These are phyloP conservation scores for Lachnellula suecica DNA, from an alignment of 2,329 filamentous ascomycete species.

Conservation along the genomic window DNA sequence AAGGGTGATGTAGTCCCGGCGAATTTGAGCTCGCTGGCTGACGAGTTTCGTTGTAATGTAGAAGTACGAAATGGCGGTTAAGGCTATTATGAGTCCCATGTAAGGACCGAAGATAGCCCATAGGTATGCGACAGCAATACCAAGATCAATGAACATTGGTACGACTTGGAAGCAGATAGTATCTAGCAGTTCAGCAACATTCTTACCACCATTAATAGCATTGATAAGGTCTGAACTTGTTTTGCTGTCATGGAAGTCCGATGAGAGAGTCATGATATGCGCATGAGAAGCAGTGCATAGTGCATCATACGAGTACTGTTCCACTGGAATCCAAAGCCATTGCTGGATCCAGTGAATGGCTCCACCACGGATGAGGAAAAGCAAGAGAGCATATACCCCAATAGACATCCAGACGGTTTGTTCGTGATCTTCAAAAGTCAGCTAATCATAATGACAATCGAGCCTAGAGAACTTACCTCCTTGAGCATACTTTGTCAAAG, in stretches of 20 bases:
- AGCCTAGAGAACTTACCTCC: slow-evolving; percentile 18
- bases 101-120: slow-evolving; percentile 63
- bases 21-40: slow-evolving; percentile 30
- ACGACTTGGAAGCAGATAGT: slow-evolving; percentile 57
- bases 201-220: slow-evolving; percentile 61
- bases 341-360: slow-evolving; percentile 50
- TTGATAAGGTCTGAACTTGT: slow-evolving; percentile 64
- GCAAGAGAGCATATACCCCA: slow-evolving; percentile 47
- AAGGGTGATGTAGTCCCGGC: slow-evolving; percentile 34
- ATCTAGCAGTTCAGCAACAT: slow-evolving; percentile 59
- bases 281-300: slow-evolving; percentile 62
- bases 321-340: slow-evolving; percentile 53
- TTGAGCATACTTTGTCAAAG: slow-evolving; percentile 49
- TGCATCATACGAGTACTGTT: slow-evolving; percentile 55
- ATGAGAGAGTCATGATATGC: slow-evolving; percentile 67
- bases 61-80: slow-evolving; percentile 49
- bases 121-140: slow-evolving; percentile 59
- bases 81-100: slow-evolving; percentile 50
- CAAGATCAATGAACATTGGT: slow-evolving; percentile 62
- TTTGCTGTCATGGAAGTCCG: slow-evolving; percentile 69
- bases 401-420: slow-evolving; percentile 53
- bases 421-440: slow-evolving; percentile 29
- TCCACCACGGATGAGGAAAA: slow-evolving; percentile 49
- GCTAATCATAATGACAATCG: too few relatives aligned
- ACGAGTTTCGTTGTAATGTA: slow-evolving; percentile 45